Base-by-base conservation (phyloP, 2,329 filamentous ascomycete species). In the Alternaria atra region DNA sequence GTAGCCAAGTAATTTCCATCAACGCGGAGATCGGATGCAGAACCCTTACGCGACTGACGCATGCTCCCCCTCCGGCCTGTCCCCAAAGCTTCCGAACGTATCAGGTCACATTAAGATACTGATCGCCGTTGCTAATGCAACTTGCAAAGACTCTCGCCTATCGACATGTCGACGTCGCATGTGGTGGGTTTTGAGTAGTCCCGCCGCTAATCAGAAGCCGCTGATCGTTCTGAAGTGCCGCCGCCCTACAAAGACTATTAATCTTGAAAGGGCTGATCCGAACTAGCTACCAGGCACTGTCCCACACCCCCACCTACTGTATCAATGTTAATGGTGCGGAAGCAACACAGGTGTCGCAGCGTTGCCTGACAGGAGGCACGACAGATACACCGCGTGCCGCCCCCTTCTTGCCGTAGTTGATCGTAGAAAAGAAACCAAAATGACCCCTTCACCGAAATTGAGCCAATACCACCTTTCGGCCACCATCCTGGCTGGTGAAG, bases 111-210 rank as follows among this genome's bases (percentile, higher is more conserved):
- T 48, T 27, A 39, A 51, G 32, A 40, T 39, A 40, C 37, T 32
- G 57, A 60, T 60, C 57, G 34, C 29, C 32, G 46, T 44, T 29
- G 40, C 47, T 57, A 47, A 52, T 34, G 39, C 20, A 51, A 27
- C 39, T 34, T 52, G 40, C 47, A 40, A n/a, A 29, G n/a, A 20
- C n/a, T 12, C 34, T 46, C 58, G 39, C 34, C 47, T 35, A 34
- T 44, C 27, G 47, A 52, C 15, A 29, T 9, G 40, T 42, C 15
- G 40, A 51, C 23, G n/a, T 23, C 20, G 40, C 39, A 32, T 30
- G 35, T 35, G 48, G 53, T 46, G 40, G 32, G 39, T 23, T 40
- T 27, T n/a, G 53, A 47, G 39, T 44, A 42, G 39, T 57, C 40
- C 32, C 40, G 32, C 46, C 43, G 46, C 53, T 55, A 57, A 48